Conservation (phyloP, 1,284 basidiomycete genomes). For the Singerocomus rubriflavus region DNA sequence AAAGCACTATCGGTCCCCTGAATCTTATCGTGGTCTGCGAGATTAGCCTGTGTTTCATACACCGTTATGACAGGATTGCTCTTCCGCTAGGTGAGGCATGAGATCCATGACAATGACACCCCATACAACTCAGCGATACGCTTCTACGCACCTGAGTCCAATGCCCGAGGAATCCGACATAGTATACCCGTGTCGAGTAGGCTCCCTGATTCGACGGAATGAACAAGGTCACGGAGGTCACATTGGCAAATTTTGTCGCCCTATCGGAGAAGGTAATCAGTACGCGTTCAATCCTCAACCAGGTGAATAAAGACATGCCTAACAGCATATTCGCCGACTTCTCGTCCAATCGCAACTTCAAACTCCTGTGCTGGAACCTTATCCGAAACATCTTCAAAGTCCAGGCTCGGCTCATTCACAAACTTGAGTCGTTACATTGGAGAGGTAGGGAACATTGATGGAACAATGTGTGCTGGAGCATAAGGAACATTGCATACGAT, state of each 20-base stretch:
- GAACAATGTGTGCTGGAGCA: neutral
- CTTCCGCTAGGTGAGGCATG: slow-evolving; percentile 48
- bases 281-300: neutral
- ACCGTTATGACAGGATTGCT: slow-evolving; percentile 68
- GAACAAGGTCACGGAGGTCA: slow-evolving; percentile 70
- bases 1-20: slow-evolving; percentile 63
- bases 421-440: slow-evolving; percentile 44
- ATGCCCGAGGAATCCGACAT: slow-evolving; percentile 75
- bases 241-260: slow-evolving; percentile 72
- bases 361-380: slow-evolving; percentile 66
- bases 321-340: slow-evolving; percentile 72
- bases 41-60: slow-evolving; percentile 76
- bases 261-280: slow-evolving; percentile 36
- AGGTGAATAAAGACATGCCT: slow-evolving; percentile 43
- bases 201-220: slow-evolving; percentile 73
- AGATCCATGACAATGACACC: slow-evolving; percentile 5
- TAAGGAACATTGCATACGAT: neutral
- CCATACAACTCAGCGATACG: neutral
- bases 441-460: neutral
- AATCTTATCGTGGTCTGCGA: slow-evolving; percentile 79
- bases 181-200: slow-evolving; percentile 67
- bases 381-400: slow-evolving; percentile 69
- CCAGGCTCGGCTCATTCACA: slow-evolving; percentile 65
- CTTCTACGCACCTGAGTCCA: slow-evolving; percentile 62
- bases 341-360: slow-evolving; percentile 59